phyloP scores from a whole-genome alignment of 345 rosid genomes.

The Kernera saxatilis region DNA sequence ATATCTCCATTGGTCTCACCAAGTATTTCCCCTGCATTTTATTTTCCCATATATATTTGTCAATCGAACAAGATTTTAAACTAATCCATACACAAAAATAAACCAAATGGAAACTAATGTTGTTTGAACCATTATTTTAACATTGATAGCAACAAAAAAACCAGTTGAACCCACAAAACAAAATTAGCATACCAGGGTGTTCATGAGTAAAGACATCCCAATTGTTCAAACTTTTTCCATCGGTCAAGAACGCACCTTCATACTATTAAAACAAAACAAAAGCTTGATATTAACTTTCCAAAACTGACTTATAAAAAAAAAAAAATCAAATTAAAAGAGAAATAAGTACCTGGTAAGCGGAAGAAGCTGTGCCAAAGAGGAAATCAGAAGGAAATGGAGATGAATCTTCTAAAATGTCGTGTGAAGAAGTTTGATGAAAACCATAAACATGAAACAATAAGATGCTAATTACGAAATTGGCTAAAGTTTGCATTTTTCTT shows the following conservation, averaged over 20 bases:
- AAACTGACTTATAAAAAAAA: not conserved
- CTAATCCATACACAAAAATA: not conserved
- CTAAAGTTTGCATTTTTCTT: not conserved
- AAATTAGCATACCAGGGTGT: not conserved
- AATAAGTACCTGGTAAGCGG: conserved; percentile 52
- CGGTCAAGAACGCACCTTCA: conserved; percentile 47
- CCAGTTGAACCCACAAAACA: too few species aligned
- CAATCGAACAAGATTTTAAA: not conserved
- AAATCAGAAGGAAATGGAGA: conserved; percentile 39
- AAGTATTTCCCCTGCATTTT: conserved; percentile 5
- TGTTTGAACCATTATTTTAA: too few species aligned
- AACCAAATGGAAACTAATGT: too few species aligned
- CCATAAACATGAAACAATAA: not conserved
- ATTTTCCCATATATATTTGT: not conserved
- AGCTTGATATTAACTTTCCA: not conserved
- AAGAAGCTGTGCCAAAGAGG: conserved; percentile 70
- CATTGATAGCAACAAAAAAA: too few species aligned
- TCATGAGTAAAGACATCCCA: conserved; percentile 46
- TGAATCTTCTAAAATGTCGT: not conserved
- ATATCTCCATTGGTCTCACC: conserved; percentile 16
- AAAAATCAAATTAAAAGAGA: not conserved
- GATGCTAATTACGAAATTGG: not conserved
- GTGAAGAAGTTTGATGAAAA: not conserved
- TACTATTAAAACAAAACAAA: conserved; percentile 17
- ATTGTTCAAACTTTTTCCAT: conserved; percentile 47